Base-by-base conservation (phyloP, 305 asterid genomes). In the Fraxinus velutina region DNA sequence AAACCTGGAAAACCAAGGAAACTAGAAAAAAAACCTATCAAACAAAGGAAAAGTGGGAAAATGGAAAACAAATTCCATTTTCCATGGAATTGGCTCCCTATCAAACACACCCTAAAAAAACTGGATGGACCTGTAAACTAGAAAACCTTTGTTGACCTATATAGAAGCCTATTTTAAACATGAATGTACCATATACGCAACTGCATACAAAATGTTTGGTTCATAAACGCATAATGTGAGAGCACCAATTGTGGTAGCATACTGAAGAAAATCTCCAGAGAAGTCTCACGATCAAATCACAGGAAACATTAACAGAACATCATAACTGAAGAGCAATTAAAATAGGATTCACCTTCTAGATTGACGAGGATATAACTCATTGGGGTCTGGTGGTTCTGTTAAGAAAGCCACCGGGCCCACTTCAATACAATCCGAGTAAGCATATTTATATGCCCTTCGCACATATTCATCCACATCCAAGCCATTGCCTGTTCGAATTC, bases 341-440 rank as follows among this genome's bases (percentile, higher is more conserved):
- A 66, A 83, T 57, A 86, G 77, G 44, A 62, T 92, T 85, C 89
- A 86, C 99, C 97, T 93, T 86, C 93, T 90, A 79, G 98, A 93
- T 84, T 96, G 97, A 79, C 92, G 92, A 89, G 99, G 97, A 89
- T 96, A 96, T 82, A 96, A 90, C 85, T 93, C 98, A 81, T 93
- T 93, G 73, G 99, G 99, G 85, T 94, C 97, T 79, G 99, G 99
- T 27, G 99, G 98, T 86, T 96, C 99, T 22, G 92, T 97, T 84
- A 93, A 91, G 92, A 97, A 90, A 76, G 98, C 91, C 77, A 96
- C 95, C 5, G 98, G 99, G 80, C 98, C 99, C 84, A 90, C 98
- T 91, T 96, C 99, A 85, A 96, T 92, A 88, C 98, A 92, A 80
- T 96, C 99, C 70, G 98, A 88, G 83, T 96, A 96, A 79, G 99